Evolutionary conservation across 192 early-diverging fungal genomes (phyloP).

Genomic region (Backusella morwellensis): DNA sequence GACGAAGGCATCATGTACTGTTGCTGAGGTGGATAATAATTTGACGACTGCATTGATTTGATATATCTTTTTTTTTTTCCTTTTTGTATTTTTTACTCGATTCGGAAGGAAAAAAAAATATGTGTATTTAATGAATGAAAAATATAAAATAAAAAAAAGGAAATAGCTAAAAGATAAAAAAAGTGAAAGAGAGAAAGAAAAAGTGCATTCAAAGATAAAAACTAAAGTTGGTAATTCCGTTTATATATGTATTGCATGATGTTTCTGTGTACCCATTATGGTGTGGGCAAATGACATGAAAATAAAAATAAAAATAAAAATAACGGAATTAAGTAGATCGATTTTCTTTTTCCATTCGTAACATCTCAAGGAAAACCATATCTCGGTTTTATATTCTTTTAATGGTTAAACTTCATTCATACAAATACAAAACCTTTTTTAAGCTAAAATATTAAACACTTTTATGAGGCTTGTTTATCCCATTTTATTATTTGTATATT

Average conservation of each 20-base stretch:
- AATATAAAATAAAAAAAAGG: background rate
- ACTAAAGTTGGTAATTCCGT: conserved; percentile 6
- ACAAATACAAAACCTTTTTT: background rate
- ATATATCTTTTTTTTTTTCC: background rate
- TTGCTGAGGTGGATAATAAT: conserved; percentile 6
- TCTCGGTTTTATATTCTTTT: background rate
- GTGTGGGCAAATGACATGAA: conserved; percentile 4
- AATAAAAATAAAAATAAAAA: background rate
- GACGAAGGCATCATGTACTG: conserved; percentile 4
- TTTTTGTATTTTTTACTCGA: conserved; percentile 6
- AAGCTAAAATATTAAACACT: background rate
- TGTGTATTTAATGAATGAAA: background rate
- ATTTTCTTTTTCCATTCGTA: background rate
- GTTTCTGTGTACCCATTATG: background rate
- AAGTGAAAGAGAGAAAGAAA: background rate
- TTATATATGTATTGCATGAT: conserved; percentile 8
- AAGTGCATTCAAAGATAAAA: background rate
- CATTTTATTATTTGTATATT: background rate
- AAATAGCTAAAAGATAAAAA: conserved; percentile 6
- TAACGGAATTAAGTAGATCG: conserved; percentile 4
- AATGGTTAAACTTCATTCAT: background rate
- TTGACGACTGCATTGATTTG: conserved; percentile 7
- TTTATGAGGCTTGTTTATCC: background rate
- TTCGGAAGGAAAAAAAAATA: background rate
- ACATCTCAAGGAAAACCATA: background rate